phyloP scores from a whole-genome alignment of 78 protist genomes.

The Pelomyxa schiedti region DNA sequence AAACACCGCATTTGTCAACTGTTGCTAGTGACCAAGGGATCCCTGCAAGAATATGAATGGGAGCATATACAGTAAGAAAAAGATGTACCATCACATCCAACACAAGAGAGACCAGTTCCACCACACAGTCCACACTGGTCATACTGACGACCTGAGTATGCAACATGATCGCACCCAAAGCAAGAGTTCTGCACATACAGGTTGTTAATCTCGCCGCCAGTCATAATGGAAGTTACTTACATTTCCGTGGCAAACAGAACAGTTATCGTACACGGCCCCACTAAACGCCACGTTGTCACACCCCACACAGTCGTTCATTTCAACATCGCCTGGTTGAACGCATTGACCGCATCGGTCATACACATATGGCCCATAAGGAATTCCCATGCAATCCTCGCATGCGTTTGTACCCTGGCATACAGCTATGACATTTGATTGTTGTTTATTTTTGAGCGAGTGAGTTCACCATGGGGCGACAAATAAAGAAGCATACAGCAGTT shows the following conservation, averaged over 20 bases:
- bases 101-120: no score
- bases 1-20: not conserved
- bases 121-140: no score
- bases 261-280: not conserved
- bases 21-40: no score
- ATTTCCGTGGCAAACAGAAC: not conserved
- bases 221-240: no score
- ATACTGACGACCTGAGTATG: no score
- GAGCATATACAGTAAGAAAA: no score
- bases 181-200: slow-evolving; percentile 23
- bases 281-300: not conserved
- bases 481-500: no score
- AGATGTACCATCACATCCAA: no score
- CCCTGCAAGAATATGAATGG: no score
- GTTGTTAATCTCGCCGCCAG: slow-evolving; percentile 29
- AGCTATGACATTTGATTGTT: no score
- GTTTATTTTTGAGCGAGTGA: no score
- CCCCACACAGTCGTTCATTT: not conserved
- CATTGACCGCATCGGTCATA: not conserved
- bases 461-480: no score
- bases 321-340: not conserved
- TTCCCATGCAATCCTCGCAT: not conserved
- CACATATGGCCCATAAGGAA: not conserved
- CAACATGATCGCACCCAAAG: not conserved
- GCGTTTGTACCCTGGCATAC: slow-evolving; percentile 2